These are phyloP conservation scores for Musa acuminata DNA, from an alignment of 176 grass and related monocot species.

Conservation along the genomic window DNA sequence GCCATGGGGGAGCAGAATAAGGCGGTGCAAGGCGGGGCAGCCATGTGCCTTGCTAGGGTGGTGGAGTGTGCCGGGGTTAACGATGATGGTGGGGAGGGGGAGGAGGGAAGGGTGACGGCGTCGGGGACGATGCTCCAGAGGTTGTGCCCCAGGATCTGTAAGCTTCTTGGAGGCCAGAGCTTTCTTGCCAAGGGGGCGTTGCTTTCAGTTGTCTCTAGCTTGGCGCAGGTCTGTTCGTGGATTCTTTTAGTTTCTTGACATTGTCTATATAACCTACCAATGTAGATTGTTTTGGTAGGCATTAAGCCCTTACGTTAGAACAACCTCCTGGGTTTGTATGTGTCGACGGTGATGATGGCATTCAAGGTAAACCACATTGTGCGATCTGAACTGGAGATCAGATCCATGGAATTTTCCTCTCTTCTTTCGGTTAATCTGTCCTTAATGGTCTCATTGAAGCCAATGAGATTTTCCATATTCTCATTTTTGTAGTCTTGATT, in stretches of 20 bases:
- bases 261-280: background rate
- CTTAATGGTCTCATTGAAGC: background rate
- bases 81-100: slow-evolving; percentile 8
- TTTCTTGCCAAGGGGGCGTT: slow-evolving; percentile 75
- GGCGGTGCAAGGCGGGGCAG: slow-evolving; percentile 70
- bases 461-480: background rate
- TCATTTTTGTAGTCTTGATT: background rate
- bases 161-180: slow-evolving; percentile 61
- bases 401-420: background rate
- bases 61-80: slow-evolving; percentile 57
- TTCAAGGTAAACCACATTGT: background rate
- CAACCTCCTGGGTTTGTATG: background rate
- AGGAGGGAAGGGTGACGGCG: background rate
- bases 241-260: background rate
- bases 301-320: background rate
- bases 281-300: background rate
- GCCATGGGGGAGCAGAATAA: slow-evolving; percentile 89
- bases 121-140: slow-evolving; percentile 43
- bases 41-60: slow-evolving; percentile 66
- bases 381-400: background rate
- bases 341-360: background rate
- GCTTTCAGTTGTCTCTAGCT: slow-evolving; percentile 63
- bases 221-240: slow-evolving; percentile 43
- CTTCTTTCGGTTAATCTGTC: no score
- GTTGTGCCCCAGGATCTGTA: slow-evolving; percentile 67